These are phyloP conservation scores for Monilinia fructicola DNA, from an alignment of 2,329 filamentous ascomycete genomes.

Conservation along the genomic window DNA sequence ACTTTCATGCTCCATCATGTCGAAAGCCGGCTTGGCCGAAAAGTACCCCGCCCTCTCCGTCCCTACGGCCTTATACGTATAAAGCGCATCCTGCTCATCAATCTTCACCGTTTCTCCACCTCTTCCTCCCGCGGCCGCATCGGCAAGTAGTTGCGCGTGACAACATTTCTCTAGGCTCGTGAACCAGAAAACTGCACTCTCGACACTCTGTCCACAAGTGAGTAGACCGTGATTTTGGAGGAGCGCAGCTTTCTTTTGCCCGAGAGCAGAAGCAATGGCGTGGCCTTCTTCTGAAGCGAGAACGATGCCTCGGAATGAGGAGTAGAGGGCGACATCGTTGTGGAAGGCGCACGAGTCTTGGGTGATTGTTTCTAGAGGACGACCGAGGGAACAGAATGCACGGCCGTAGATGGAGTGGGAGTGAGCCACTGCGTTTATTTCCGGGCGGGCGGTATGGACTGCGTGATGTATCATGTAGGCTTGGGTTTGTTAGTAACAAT, in stretches of 20 bases:
- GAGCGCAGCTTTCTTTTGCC: conserved; percentile 51
- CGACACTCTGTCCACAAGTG: conserved; percentile 51
- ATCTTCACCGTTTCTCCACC: conserved; percentile 67
- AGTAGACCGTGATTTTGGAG: conserved; percentile 57
- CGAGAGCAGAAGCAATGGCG: conserved; percentile 49
- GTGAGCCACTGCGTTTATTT: conserved; percentile 59
- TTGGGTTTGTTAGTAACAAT: neutral
- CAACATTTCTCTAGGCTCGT: conserved; percentile 52
- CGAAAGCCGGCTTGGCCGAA: conserved; percentile 68
- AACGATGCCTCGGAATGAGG: conserved; percentile 53
- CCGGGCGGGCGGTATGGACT: conserved; percentile 58
- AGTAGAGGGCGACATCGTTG: conserved; percentile 45
- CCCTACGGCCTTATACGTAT: conserved; percentile 66
- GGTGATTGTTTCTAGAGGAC: conserved; percentile 43
- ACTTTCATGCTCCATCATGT: conserved; percentile 61
- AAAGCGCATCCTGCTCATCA: conserved; percentile 64
- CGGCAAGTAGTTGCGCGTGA: conserved; percentile 52
- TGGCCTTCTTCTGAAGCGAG: conserved; percentile 52
- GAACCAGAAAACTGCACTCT: conserved; percentile 56
- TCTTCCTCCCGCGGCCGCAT: conserved; percentile 59
- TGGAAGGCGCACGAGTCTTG: conserved; percentile 57
- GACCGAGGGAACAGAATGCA: conserved; percentile 61
- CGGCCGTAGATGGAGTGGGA: conserved; percentile 59
- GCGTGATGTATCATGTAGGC: conserved; percentile 62
- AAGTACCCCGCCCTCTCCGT: conserved; percentile 65